phyloP scores from a whole-genome alignment of 805 yeast genomes.

The Ogataea thermomethanolica region DNA sequence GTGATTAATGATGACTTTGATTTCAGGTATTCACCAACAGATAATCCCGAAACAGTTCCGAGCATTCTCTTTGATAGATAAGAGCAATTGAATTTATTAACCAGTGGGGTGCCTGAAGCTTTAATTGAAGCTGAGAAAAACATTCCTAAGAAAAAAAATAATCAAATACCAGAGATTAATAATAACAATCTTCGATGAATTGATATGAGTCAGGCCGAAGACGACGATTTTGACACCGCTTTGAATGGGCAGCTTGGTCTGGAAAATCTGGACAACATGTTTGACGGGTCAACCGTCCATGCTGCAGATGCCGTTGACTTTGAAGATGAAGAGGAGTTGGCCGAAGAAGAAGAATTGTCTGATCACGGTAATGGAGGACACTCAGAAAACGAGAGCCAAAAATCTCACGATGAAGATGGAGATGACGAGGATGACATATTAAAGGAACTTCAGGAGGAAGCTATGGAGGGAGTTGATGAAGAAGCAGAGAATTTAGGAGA shows the following conservation, averaged over 20 bases:
- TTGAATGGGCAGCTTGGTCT: constrained; percentile 33
- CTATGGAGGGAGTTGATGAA: constrained; percentile 35
- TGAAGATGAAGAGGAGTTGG: constrained; percentile 91
- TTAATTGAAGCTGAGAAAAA: background rate
- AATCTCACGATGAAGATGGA: constrained; percentile 32
- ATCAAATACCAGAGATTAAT: background rate
- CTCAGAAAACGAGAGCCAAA: too few species aligned
- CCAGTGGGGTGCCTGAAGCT: background rate
- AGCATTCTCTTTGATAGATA: background rate
- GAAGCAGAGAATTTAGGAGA: constrained; percentile 26
- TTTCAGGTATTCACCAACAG: constrained; percentile 15
- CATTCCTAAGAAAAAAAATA: background rate
- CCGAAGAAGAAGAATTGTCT: constrained; percentile 70
- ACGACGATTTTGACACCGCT: constrained; percentile 32
- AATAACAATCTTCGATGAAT: constrained; percentile 4
- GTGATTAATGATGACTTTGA: constrained; percentile 34
- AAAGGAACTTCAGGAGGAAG: constrained; percentile 37
- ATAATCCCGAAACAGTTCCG: constrained; percentile 24
- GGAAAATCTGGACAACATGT: constrained; percentile 29
- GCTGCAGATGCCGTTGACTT: constrained; percentile 92
- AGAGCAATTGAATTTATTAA: background rate
- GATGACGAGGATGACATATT: constrained; percentile 36
- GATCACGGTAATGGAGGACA: constrained; percentile 1
- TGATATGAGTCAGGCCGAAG: constrained; percentile 17
- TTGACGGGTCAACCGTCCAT: constrained; percentile 59